A percentile compares a stretch with the other conserved stretches of the same genome.
phyloP scores from a whole-genome alignment of 257 asterid genomes.

The Solanum paucissectum region DNA sequence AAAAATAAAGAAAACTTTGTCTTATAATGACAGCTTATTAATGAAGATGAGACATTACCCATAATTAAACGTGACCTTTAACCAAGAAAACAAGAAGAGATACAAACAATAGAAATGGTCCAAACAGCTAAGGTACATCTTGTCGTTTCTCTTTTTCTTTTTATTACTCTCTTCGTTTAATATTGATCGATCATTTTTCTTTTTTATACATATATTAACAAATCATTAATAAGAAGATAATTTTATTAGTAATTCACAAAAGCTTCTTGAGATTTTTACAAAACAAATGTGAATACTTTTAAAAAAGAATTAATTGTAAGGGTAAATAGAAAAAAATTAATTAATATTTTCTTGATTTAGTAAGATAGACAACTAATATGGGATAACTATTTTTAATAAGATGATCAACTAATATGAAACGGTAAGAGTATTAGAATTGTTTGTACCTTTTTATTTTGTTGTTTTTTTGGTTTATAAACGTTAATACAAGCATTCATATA shows the following conservation, averaged over 20 bases:
- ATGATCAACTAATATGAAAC: neutral
- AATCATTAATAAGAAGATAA: too few species aligned
- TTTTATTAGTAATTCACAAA: too few species aligned
- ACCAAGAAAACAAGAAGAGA: neutral
- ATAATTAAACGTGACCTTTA: neutral
- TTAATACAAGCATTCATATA: neutral
- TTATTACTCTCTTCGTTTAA: neutral
- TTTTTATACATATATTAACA: too few species aligned
- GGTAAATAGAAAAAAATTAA: neutral
- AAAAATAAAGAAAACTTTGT: neutral
- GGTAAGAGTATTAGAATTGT: neutral
- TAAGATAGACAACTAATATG: neutral
- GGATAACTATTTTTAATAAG: too few species aligned
- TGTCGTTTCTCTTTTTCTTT: neutral
- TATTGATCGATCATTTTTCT: too few species aligned
- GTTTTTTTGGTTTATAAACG: neutral
- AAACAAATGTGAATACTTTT: too few species aligned
- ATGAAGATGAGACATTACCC: neutral
- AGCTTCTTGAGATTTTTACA: neutral
- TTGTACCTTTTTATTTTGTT: neutral
- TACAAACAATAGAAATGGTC: neutral
- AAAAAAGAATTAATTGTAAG: neutral
- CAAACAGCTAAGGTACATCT: neutral
- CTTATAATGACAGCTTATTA: neutral
- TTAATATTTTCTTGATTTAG: too few species aligned